A percentile compares a stretch with the other conserved stretches of the same genome.
These are phyloP conservation scores for Microdochium trichocladiopsis DNA, from an alignment of 2,329 filamentous ascomycete genomes.

Conservation along the genomic window DNA sequence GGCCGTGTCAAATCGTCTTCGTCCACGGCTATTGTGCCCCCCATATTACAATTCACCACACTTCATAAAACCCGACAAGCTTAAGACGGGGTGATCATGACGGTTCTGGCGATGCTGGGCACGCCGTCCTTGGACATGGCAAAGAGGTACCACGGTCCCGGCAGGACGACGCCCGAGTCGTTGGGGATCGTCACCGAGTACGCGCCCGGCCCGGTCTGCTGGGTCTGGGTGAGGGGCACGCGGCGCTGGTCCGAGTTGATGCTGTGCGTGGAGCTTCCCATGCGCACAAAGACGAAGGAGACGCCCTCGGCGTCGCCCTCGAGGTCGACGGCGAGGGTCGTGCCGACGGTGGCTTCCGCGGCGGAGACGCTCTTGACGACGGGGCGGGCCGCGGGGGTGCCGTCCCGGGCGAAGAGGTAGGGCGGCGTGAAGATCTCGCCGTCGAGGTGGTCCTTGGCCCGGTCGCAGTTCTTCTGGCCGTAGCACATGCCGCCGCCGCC, in stretches of 20 bases:
- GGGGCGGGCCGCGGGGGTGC: conserved; percentile 27
- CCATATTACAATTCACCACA: no score
- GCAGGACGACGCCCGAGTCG: conserved; percentile 35
- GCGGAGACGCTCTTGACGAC: conserved; percentile 25
- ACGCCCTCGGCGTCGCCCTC: conserved; percentile 20
- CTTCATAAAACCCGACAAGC: no score
- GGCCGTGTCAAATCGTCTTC: no score
- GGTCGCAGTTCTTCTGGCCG: conserved; percentile 20
- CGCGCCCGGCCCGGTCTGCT: conserved; percentile 8
- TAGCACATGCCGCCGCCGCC: conserved; percentile 36
- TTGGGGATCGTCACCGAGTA: conserved; percentile 29
- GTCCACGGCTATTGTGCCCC: no score
- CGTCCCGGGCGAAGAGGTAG: conserved; percentile 38
- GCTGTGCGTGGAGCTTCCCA: conserved; percentile 37
- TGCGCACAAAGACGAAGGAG: conserved; percentile 29
- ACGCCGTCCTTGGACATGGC: conserved; percentile 30
- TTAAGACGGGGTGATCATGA: conserved; percentile 14
- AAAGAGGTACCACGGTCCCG: conserved; percentile 42
- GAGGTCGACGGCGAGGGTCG: conserved; percentile 21
- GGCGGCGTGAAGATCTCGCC: conserved; percentile 42
- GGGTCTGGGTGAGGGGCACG: conserved; percentile 25
- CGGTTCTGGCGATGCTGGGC: conserved; percentile 32
- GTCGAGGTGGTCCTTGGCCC: conserved; percentile 37
- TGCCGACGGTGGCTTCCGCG: conserved; percentile 20
- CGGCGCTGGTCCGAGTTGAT: conserved; percentile 46